Evolutionary conservation across 352 stramenopile genomes (phyloP).

Genomic region (Pythium aquatile): DNA sequence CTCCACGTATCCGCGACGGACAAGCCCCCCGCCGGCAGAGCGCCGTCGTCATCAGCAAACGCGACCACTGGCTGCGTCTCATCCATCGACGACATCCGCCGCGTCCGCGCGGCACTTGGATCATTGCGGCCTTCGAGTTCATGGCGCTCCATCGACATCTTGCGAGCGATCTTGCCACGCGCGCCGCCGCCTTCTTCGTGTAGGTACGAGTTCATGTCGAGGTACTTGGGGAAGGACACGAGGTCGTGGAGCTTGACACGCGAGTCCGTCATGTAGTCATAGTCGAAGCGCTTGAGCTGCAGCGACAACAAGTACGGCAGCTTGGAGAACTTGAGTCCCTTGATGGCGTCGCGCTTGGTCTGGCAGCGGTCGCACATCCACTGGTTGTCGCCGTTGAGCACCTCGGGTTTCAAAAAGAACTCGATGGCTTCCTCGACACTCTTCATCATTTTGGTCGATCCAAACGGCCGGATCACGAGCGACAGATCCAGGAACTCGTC

Average conservation of each 20-base stretch:
- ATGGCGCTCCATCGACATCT: slow-evolving; percentile 86
- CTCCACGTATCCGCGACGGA: slow-evolving; percentile 60
- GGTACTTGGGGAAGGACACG: slow-evolving; percentile 88
- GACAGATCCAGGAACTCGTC: slow-evolving; percentile 90
- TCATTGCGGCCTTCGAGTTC: slow-evolving; percentile 48
- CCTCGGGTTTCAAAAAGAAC: slow-evolving; percentile 82
- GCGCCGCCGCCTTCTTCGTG: slow-evolving; percentile 42
- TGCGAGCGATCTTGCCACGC: slow-evolving; percentile 66
- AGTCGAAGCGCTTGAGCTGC: slow-evolving; percentile 92
- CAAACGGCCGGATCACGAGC: slow-evolving; percentile 87
- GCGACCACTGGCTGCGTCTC: slow-evolving; percentile 50
- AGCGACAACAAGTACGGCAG: slow-evolving; percentile 88
- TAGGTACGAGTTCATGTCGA: slow-evolving; percentile 89
- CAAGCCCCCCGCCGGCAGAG: neutral
- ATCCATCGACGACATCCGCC: slow-evolving; percentile 74
- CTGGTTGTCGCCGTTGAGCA: slow-evolving; percentile 89
- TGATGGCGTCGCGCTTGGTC: slow-evolving; percentile 87
- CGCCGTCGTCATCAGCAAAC: slow-evolving; percentile 19
- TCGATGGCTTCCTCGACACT: slow-evolving; percentile 87
- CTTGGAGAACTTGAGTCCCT: slow-evolving; percentile 88
- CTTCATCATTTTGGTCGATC: slow-evolving; percentile 81
- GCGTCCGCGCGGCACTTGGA: slow-evolving; percentile 21
- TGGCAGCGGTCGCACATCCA: slow-evolving; percentile 85
- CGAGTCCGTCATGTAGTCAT: slow-evolving; percentile 90
- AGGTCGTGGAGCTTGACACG: slow-evolving; percentile 86